These are phyloP conservation scores for Cryphonectria naterciae DNA, from an alignment of 2,329 filamentous ascomycete species.

Conservation along the genomic window DNA sequence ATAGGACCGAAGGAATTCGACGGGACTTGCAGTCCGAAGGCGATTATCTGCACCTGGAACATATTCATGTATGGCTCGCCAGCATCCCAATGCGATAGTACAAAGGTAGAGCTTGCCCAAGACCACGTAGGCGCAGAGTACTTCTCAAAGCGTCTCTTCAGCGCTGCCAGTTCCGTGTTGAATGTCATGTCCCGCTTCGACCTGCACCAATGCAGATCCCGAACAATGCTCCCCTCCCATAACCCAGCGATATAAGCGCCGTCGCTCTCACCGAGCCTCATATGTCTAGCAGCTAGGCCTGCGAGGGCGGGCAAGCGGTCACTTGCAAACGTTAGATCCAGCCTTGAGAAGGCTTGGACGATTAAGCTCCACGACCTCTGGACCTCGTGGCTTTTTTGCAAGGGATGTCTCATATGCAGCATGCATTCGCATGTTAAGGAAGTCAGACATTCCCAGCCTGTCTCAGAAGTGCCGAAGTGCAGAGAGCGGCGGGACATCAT, in stretches of 20 bases:
- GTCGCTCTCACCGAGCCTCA: neutral
- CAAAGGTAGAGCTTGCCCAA: neutral
- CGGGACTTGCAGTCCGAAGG: neutral
- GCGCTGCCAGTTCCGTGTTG: neutral
- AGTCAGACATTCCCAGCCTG: conserved; percentile 14
- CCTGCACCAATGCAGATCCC: neutral
- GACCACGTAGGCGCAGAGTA: neutral
- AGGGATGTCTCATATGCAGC: neutral
- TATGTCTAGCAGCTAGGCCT: neutral
- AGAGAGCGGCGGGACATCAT: conserved; percentile 22
- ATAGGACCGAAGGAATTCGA: neutral
- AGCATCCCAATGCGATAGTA: neutral
- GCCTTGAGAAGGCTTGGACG: neutral
- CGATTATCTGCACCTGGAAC: neutral
- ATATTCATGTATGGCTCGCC: neutral
- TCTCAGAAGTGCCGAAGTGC: conserved; percentile 16
- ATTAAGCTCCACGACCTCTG: neutral
- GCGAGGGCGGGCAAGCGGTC: neutral
- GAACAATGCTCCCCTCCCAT: neutral
- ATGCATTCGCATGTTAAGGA: neutral
- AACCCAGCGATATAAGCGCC: neutral
- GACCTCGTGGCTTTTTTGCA: neutral
- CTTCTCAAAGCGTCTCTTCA: neutral
- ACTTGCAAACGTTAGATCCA: conserved; percentile 1
- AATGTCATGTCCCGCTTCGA: neutral